Conservation (phyloP, 2,329 filamentous ascomycete genomes). For the Stagonosporopsis cucurbitacearum region DNA sequence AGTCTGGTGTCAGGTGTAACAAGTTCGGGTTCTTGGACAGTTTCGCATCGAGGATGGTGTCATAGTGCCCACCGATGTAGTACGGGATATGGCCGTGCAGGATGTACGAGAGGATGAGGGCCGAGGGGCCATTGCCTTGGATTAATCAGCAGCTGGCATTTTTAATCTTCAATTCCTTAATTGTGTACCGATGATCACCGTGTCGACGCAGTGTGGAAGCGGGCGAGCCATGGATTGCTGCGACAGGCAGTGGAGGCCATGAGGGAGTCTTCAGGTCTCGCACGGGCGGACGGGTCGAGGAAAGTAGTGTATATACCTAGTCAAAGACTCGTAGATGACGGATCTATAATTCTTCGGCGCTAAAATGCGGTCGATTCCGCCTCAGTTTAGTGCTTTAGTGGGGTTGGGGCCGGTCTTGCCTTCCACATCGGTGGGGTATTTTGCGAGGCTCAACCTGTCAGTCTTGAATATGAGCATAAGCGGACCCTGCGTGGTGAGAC, state of each 20-base stretch:
- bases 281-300: conserved; percentile 20
- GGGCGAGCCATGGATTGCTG: conserved; percentile 48
- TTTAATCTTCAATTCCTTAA: not conserved
- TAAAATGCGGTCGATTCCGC: conserved; percentile 29
- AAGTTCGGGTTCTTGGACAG: conserved; percentile 57
- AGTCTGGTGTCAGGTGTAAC: conserved; percentile 56
- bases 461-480: conserved; percentile 4
- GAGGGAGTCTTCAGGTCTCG: conserved; percentile 24
- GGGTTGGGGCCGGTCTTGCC: conserved; percentile 31
- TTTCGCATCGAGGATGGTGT: conserved; percentile 63
- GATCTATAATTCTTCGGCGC: conserved; percentile 37
- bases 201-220: conserved; percentile 49
- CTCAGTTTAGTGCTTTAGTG: conserved; percentile 25
- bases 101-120: conserved; percentile 67
- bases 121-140: conserved; percentile 66
- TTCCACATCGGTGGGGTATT: conserved; percentile 29
- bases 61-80: conserved; percentile 64
- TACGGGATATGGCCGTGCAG: conserved; percentile 66
- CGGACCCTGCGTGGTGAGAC: not conserved
- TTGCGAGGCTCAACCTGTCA: conserved; percentile 16
- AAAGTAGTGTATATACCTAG: conserved; percentile 29
- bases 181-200: conserved; percentile 48
- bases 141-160: conserved; percentile 32
- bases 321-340: conserved; percentile 33
- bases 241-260: conserved; percentile 39